Percentiles rank a stretch among this genome's conserved stretches.
These are phyloP conservation scores for Metrosideros polymorpha DNA, from an alignment of 441 rosid genomes.

Conservation along the genomic window DNA sequence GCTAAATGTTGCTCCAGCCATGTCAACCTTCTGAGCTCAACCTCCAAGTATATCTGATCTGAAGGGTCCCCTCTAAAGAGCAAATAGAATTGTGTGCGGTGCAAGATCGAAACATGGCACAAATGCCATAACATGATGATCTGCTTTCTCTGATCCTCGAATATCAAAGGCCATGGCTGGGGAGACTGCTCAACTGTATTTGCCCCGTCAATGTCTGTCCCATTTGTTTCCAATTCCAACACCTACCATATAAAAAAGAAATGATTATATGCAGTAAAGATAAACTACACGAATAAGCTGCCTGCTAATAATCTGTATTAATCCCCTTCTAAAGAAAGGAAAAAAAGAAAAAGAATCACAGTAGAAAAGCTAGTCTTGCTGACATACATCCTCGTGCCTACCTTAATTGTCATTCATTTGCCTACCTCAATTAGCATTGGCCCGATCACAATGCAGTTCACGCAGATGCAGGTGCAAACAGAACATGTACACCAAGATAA, in stretches of 20 bases:
- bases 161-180: constrained; percentile 54
- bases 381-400: not conserved
- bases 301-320: not conserved
- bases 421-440: not conserved
- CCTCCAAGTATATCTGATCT: constrained; percentile 89
- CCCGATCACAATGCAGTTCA: not conserved
- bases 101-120: constrained; percentile 79
- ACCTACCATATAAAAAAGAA: constrained; percentile 32
- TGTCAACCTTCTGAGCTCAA: constrained; percentile 76
- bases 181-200: constrained; percentile 39
- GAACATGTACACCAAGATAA: not conserved
- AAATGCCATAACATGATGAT: constrained; percentile 93
- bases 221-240: constrained; percentile 69
- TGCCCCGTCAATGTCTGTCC: constrained; percentile 20
- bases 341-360: not conserved
- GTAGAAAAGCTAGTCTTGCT: not conserved
- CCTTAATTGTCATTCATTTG: not conserved
- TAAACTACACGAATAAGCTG: not conserved
- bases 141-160: constrained; percentile 79
- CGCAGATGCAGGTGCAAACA: not conserved
- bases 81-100: constrained; percentile 79
- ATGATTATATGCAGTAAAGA: not conserved
- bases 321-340: not conserved
- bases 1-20: constrained; percentile 91
- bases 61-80: constrained; percentile 72